These are phyloP conservation scores for Tricholoma matsutake DNA, from an alignment of 768 basidiomycete species.

Conservation along the genomic window DNA sequence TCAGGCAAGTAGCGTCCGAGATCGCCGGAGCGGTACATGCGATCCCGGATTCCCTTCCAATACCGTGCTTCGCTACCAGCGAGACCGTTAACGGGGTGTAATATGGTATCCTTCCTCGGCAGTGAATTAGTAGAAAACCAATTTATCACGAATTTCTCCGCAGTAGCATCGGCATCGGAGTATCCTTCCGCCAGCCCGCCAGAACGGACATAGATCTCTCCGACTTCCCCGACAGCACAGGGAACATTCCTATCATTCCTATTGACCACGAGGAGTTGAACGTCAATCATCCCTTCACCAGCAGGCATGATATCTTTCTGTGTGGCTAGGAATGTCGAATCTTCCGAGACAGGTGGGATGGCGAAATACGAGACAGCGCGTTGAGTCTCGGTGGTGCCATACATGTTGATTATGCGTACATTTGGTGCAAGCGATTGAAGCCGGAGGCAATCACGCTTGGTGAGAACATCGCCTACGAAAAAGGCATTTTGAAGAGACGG, in stretches of 20 bases:
- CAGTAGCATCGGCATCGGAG: conserved; percentile 74
- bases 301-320: conserved; percentile 99
- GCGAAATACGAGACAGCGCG: conserved; percentile 97
- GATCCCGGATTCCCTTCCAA: conserved; percentile 95
- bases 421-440: conserved; percentile 91
- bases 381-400: conserved; percentile 98
- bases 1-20: conserved; percentile 90
- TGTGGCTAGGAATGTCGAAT: conserved; percentile 86
- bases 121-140: conserved; percentile 69
- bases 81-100: conserved; percentile 51
- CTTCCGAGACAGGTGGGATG: conserved; percentile 79
- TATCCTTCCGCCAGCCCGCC: conserved; percentile 97
- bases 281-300: conserved; percentile 95
- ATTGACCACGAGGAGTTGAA: conserved; percentile 96
- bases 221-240: conserved; percentile 94
- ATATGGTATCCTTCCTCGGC: conserved; percentile 67
- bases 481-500: conserved; percentile 87
- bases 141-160: conserved; percentile 91
- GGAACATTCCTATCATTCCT: conserved; percentile 77
- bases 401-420: conserved; percentile 98
- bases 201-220: conserved; percentile 97
- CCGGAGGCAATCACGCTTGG: conserved; percentile 95
- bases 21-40: conserved; percentile 98
- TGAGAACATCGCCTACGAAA: conserved; percentile 98
- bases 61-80: conserved; percentile 72